Evolutionary conservation across 805 yeast species (phyloP).

Genomic region (Saturnispora silvae): DNA sequence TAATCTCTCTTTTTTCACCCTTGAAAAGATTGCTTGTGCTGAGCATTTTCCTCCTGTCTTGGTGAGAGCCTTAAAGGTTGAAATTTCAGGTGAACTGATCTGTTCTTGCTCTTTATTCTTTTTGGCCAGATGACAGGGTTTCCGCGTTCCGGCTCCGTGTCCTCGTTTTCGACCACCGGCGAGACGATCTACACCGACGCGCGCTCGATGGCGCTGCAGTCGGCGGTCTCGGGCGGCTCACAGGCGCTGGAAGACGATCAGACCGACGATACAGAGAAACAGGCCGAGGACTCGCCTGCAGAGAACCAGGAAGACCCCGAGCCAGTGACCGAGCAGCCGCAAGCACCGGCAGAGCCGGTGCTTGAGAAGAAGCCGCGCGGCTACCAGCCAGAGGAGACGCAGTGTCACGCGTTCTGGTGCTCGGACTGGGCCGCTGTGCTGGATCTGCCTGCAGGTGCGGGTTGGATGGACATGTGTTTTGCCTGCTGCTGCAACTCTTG

Average conservation of each 20-base stretch:
- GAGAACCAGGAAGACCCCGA: too few relatives aligned
- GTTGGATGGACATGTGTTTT: slow-evolving; percentile 1
- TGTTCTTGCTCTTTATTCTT: too few relatives aligned
- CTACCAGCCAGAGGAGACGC: slow-evolving; percentile 21
- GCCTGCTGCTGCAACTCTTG: slow-evolving; percentile 8
- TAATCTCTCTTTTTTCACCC: too few relatives aligned
- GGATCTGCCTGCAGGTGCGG: slow-evolving; percentile 8
- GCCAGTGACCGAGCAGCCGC: slow-evolving; percentile 10
- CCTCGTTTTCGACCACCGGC: slow-evolving; percentile 12
- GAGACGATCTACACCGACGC: slow-evolving; percentile 17
- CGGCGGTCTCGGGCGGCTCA: slow-evolving; percentile 1
- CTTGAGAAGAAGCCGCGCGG: slow-evolving; percentile 12
- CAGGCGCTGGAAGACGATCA: background rate
- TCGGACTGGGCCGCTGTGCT: slow-evolving; percentile 11
- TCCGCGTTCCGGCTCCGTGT: slow-evolving; percentile 9
- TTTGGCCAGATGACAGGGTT: too few relatives aligned
- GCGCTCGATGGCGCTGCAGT: too few relatives aligned
- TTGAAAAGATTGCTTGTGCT: too few relatives aligned
- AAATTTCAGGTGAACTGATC: too few relatives aligned
- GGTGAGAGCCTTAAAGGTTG: too few relatives aligned
- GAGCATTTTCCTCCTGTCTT: too few relatives aligned
- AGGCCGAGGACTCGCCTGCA: background rate
- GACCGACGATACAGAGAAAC: background rate
- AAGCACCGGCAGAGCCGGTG: slow-evolving; percentile 7
- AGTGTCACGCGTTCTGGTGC: slow-evolving; percentile 23